Base-by-base conservation (phyloP, 495 filamentous ascomycete genomes). In the Viridothelium virens region DNA sequence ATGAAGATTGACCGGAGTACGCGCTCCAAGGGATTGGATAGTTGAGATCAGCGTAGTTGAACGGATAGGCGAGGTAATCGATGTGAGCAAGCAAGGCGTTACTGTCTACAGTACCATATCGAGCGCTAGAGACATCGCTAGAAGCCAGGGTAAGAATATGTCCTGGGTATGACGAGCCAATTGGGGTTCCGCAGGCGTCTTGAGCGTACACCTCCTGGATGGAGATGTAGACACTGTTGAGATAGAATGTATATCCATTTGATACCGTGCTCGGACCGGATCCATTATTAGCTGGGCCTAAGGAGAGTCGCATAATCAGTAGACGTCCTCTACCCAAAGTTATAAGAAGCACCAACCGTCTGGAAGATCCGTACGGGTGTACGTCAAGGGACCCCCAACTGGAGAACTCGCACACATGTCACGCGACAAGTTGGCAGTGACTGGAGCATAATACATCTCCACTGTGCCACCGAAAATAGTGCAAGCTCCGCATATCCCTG, bases 21-120 rank as follows among this genome's bases (percentile, higher is more conserved):
- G 64, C 64, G 25, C 44, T 41, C 46, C 46, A 65, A 25, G 64
- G 64, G 18, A 65, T 38, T n/a, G 64, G 64, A 47, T 11, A 53
- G 38, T 65, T 56, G 5, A 65, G 47, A 61, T 65, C 64, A 25
- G 46, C 64, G 37, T 56, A 65, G 33, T 65, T 16, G 47, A 65
- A 39, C 16, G 46, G 36, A 25, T 53, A 56, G 12, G 64, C 47
- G 33, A 56, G 62, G n/a, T 63, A 63, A 9, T 18, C 62, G 7
- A 59, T 4, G 11, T 7, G 6, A 33, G 53, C 53, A 10, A 4
- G 25, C 6, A 7, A 4, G 7, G 25, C 18, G 36, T 7, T 34
- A 36, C 25, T 9, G 53, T 18, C 31, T 34, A 33, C 31, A 10
- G 31, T 36, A 3, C 36, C 53, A 36, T 11, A 64, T 48, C 38